phyloP scores from a whole-genome alignment of 2,329 filamentous ascomycete genomes.

The Daldinia sp. region DNA sequence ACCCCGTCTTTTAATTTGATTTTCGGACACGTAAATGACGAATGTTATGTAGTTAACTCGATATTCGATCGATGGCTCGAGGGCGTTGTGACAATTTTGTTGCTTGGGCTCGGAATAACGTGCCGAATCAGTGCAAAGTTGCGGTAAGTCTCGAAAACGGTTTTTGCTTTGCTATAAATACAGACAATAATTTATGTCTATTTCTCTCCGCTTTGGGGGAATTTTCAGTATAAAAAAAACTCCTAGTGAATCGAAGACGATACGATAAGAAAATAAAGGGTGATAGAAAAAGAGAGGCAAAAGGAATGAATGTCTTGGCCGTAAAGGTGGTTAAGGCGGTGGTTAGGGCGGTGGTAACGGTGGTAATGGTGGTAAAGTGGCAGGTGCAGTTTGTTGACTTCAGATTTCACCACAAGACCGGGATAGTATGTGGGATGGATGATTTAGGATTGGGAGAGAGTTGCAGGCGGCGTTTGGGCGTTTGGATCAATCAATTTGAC shows the following conservation, averaged over 20 bases:
- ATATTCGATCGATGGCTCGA: conserved; percentile 14
- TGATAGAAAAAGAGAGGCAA: conserved; percentile 7
- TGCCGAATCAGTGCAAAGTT: conserved; percentile 37
- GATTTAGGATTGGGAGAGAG: conserved; percentile 6
- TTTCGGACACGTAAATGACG: neutral
- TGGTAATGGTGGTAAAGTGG: neutral
- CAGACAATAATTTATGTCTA: conserved; percentile 5
- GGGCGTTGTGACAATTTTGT: conserved; percentile 3
- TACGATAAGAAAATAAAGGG: neutral
- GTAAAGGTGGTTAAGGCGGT: neutral
- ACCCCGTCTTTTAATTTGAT: neutral
- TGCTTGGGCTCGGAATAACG: conserved; percentile 16
- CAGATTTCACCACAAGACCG: neutral
- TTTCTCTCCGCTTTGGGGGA: conserved; percentile 18
- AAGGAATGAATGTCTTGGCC: conserved; percentile 5
- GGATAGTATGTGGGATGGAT: conserved; percentile 3
- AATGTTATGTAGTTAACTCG: conserved; percentile 1
- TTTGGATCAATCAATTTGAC: conserved; percentile 23
- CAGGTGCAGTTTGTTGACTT: neutral
- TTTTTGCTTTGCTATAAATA: conserved; percentile 21
- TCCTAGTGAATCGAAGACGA: conserved; percentile 8
- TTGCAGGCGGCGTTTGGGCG: neutral
- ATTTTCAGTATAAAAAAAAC: conserved; percentile 4
- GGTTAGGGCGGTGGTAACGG: no score
- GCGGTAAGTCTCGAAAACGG: conserved; percentile 26